Evolutionary conservation across 257 asterid species (phyloP), one percentile per base, ranked within the genome.

Genomic region (Petrea volubilis): DNA sequence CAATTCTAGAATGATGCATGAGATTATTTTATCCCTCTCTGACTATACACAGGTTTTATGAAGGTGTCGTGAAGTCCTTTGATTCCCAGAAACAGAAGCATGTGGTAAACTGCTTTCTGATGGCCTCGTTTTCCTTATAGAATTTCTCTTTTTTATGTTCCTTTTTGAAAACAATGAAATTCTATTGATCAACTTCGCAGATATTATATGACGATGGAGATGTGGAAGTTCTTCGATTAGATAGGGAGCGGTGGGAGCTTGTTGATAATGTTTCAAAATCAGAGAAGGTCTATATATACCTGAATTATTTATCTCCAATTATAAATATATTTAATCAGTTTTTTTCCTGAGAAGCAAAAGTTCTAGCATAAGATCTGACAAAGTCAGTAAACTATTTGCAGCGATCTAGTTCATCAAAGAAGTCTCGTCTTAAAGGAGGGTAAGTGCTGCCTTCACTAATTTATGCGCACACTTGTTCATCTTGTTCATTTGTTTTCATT

Each of bases 31-130:
- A 13, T 68, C 14, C 61, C 51, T 72, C 53, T 72, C 74, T 58
- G 67, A 38, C 67, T 71, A 66, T 46, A 27, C 74, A 41, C 89
- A 95, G 99, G 87, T 95, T 82, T 75, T 95, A 95, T 51, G 96
- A 87, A 87, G 99, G 99, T 66, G 84, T 75, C 36, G 82, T 95
- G 59, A 92, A 90, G 89, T 90, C 99, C 36, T 95, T 76, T 73
- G 99, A 92, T 77, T 74, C 86, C 8, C 86, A 90, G 73, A 90
- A 95, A 76, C 82, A 79, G 81, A 92, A 90, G 73, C 97, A 95
- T 6, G 99, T 90, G 96, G 98, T 95, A 84, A 74, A 86, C 77
- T 73, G 57, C 71, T n/a, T n/a, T n/a, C n/a, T n/a, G n/a, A n/a
- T n/a, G n/a, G n/a, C n/a, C n/a, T n/a, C n/a, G n/a, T n/a, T n/a